Percentiles rank a stretch among this genome's conserved stretches.
phyloP scores from a whole-genome alignment of 768 basidiomycete species.

The Calocera viscosa region DNA sequence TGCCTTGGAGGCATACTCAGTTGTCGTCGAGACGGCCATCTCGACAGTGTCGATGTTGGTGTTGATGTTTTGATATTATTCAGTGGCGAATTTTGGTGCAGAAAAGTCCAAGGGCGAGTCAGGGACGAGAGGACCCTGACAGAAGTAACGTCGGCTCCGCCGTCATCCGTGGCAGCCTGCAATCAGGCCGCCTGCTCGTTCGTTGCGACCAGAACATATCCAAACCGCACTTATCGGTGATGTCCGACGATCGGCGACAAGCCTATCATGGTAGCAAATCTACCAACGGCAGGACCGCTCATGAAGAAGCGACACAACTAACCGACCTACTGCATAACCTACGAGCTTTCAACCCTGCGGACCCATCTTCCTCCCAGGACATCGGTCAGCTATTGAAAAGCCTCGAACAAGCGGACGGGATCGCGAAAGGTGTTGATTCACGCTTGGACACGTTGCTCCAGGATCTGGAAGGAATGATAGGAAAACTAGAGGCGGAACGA shows the following conservation, averaged over 20 bases:
- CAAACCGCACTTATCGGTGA: neutral
- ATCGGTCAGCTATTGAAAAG: neutral
- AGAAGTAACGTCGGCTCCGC: neutral
- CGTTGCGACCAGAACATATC: neutral
- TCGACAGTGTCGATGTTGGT: neutral
- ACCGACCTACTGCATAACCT: neutral
- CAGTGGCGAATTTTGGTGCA: too few species aligned
- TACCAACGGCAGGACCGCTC: neutral
- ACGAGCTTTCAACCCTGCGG: neutral
- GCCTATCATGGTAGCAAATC: neutral
- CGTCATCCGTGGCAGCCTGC: neutral
- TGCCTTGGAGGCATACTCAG: constrained; percentile 54
- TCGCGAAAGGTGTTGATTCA: neutral
- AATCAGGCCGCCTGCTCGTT: neutral
- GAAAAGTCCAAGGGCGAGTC: neutral
- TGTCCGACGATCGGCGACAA: neutral
- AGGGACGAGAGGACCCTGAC: neutral
- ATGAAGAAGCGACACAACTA: neutral
- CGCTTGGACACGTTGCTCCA: neutral
- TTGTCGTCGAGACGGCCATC: neutral
- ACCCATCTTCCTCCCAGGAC: constrained; percentile 3
- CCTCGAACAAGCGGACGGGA: constrained; percentile 1
- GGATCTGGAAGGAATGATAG: neutral
- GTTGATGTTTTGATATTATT: neutral
- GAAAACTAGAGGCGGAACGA: neutral